Evolutionary conservation across 192 early-diverging fungal genomes (phyloP), one percentile per base, ranked within the genome.

Genomic region (Backusella sp.): DNA sequence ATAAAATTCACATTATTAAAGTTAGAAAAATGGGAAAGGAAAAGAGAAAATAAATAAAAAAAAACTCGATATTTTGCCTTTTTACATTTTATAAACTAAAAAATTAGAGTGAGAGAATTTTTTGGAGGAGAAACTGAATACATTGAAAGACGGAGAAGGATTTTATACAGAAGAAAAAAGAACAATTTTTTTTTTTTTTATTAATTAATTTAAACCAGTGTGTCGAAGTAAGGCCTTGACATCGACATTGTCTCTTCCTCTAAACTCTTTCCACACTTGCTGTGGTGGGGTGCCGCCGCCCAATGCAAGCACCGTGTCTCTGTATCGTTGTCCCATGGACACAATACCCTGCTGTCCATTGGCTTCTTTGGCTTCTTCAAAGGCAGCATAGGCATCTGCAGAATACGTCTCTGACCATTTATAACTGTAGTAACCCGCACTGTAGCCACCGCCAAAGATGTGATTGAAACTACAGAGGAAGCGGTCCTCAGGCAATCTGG

Each of bases 361-460:
- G 3, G 68, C 17, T 23, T 36, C 72, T 3, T 62, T 41, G 26
- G 84, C 84, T 79, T 90, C 85, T 66, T 86, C 87, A 75, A 90
- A 80, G 1, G 86, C 88, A 6, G 84, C 88, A 80, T 89, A 90
- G 0, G 86, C 88, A 77, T 90, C 89, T 9, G 89, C 89, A 28
- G 88, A 89, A 69, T 87, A 90, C 0, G 86, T 85, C 70, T 90
- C 88, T 17, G 86, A 88, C 76, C 85, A 90, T 78, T 89, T 89
- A 81, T 90, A 90, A 15, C 88, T 81, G 70, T 90, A 90, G 71
- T 90, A 90, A 0, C 89, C 89, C 3, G 86, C 88, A 42, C 80
- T 80, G 70, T 90, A 90, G 0, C 85, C 88, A 21, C 87, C 87
- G 0, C 83, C 88, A 80, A 89, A 90, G 73, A 90, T 88, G 73